Base-by-base conservation (phyloP, 352 stramenopile species). In the Phytophthora syringae region DNA sequence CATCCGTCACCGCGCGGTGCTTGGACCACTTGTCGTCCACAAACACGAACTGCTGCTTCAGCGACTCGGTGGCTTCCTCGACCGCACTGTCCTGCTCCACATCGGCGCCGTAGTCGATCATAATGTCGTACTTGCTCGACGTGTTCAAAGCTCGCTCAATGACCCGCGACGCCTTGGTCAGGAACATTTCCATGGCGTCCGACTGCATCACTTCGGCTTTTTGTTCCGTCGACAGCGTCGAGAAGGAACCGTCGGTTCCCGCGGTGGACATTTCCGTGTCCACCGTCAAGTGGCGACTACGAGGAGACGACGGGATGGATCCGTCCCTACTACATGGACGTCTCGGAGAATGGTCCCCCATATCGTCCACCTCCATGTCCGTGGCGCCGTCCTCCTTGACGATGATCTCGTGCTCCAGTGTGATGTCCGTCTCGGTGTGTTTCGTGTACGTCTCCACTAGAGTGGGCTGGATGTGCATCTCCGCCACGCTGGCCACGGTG, bases 381-480 rank as follows among this genome's bases (percentile, higher is more conserved):
- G 56, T 71, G 0, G 32, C 60, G 9, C 49, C 60, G 15, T 79
- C 57, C 43, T 85, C 79, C 20, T 76, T 75, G 34, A 90, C 52
- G n/a, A 79, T 52, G 44, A 94, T 81, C 67, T 94, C 85, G 49
- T 94, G 71, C 74, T 92, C 85, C 16, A 94, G 64, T 28, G 85
- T 92, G 25, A 94, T 91, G 51, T 94, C 84, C 37, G 86, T 94
- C 77, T 94, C 75, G 2, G 84, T 92, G 65, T 90, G 76, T 64
- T 94, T 94, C n/a, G 77, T 90, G 69, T 94, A 94, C 56, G 79
- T 93, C 69, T 94, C 86, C 50, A 92, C 82, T 7, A 93, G 64
- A 36, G 82, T 90, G 49, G 84, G 84, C 53, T 92, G 84, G 63
- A 94, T 92, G 64, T 92, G 82, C 66, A 90, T 80, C 68, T 94